These are phyloP conservation scores for Cladosporium oxysporum DNA, from an alignment of 2,329 filamentous ascomycete species.

Conservation along the genomic window DNA sequence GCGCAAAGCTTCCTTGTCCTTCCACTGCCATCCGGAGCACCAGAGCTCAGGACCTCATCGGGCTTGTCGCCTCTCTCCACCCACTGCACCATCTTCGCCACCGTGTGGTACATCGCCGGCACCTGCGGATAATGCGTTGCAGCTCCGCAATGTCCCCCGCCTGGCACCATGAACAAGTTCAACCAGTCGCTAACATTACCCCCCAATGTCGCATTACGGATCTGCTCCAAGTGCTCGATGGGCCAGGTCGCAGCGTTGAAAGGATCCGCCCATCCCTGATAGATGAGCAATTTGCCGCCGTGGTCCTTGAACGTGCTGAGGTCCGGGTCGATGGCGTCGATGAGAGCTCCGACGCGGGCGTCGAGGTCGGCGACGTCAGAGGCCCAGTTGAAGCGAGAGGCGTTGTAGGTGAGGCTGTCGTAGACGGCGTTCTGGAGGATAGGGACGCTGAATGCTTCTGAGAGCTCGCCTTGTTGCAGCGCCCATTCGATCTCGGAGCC, in stretches of 20 bases:
- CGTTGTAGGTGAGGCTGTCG: constrained; percentile 40
- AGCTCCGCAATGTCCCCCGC: constrained; percentile 40
- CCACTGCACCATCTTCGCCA: constrained; percentile 31
- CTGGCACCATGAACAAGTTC: constrained; percentile 43
- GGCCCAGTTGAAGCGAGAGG: constrained; percentile 41
- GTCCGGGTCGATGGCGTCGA: constrained; percentile 42
- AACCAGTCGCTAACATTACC: constrained; percentile 38
- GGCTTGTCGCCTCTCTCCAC: constrained; percentile 37
- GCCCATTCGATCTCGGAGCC: constrained; percentile 45
- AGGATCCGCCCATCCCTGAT: constrained; percentile 36
- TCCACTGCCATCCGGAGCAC: constrained; percentile 34
- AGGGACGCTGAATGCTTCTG: constrained; percentile 40
- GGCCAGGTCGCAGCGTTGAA: constrained; percentile 38
- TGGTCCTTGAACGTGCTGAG: constrained; percentile 34
- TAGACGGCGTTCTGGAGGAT: constrained; percentile 48
- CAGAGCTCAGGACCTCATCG: constrained; percentile 34
- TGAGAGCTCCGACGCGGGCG: constrained; percentile 36
- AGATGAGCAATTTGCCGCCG: constrained; percentile 43
- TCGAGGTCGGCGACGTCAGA: constrained; percentile 40
- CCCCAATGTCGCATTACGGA: constrained; percentile 21
- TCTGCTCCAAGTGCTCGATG: constrained; percentile 33
- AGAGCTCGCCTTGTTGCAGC: constrained; percentile 39
- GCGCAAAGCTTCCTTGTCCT: constrained; percentile 39
- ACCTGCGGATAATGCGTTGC: constrained; percentile 38
- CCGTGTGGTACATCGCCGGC: constrained; percentile 33